Evolutionary conservation across 768 basidiomycete genomes (phyloP).

Genomic region (Favolaschia claudopus): DNA sequence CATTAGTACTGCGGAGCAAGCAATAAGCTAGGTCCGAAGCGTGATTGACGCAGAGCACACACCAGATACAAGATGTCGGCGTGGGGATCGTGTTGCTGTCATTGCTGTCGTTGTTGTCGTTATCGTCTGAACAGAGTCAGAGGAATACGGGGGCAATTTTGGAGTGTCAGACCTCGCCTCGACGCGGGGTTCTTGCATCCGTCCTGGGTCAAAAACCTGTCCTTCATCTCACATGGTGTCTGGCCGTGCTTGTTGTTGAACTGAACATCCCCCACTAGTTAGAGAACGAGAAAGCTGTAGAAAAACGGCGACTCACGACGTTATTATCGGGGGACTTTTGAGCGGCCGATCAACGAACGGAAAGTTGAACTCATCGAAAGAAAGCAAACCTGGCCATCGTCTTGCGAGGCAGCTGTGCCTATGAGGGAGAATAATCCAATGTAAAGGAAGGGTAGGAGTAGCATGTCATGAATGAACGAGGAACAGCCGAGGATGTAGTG

Average conservation of each 20-base stretch:
- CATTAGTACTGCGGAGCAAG: constrained; percentile 15
- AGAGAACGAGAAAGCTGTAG: no score
- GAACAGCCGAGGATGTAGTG: no score
- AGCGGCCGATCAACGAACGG: no score
- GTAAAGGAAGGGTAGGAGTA: no score
- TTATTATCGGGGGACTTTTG: no score
- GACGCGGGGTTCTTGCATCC: constrained; percentile 5
- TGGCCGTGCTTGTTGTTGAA: constrained; percentile 15
- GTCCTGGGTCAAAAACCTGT: background rate
- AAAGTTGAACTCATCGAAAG: no score
- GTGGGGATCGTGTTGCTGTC: constrained; percentile 1
- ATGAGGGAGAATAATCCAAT: no score
- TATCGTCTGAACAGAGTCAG: background rate
- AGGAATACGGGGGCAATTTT: background rate
- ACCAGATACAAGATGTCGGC: constrained; percentile 19
- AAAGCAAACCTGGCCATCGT: no score
- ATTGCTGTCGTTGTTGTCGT: background rate
- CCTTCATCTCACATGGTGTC: constrained; percentile 21
- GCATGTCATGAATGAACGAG: no score
- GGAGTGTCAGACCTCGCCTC: constrained; percentile 3
- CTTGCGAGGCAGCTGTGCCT: no score
- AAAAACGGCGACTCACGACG: no score
- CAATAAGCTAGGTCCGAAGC: background rate
- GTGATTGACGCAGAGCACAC: background rate
- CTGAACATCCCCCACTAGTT: background rate